Evolutionary conservation across 129 eudicot species (phyloP).

Genomic region (Flaveria linearis): DNA sequence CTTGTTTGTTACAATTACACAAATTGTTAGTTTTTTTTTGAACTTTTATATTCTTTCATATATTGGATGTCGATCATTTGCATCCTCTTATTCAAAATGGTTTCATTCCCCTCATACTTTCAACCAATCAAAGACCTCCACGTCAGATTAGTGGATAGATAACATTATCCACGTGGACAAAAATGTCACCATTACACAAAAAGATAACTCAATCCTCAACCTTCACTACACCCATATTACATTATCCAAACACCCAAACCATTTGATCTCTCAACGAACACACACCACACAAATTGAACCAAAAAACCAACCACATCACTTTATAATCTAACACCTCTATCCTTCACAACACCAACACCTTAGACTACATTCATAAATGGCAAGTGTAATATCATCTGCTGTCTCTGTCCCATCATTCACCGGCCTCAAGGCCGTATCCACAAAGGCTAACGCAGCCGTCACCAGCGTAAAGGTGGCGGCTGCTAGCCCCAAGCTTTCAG

Average conservation of each 20-base stretch:
- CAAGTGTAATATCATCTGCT: slow-evolving; percentile 65
- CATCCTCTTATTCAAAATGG: neutral
- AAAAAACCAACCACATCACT: slow-evolving; percentile 2
- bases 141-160: slow-evolving; percentile 30
- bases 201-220: neutral
- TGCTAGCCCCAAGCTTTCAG: slow-evolving; percentile 38
- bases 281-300: slow-evolving; percentile 34
- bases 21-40: neutral
- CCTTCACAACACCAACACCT: slow-evolving; percentile 12
- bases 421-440: slow-evolving; percentile 60
- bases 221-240: slow-evolving; percentile 19
- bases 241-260: neutral
- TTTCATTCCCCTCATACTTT: neutral
- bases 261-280: neutral
- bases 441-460: slow-evolving; percentile 34
- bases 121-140: slow-evolving; percentile 23
- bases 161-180: slow-evolving; percentile 34
- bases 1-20: neutral
- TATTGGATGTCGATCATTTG: neutral
- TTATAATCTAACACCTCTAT: neutral
- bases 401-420: slow-evolving; percentile 77
- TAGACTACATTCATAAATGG: slow-evolving; percentile 37
- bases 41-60: neutral
- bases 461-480: slow-evolving; percentile 37
- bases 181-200: slow-evolving; percentile 26